Evolutionary conservation across 2,329 filamentous ascomycete species (phyloP).

Genomic region (Colletotrichum nymphaeae): DNA sequence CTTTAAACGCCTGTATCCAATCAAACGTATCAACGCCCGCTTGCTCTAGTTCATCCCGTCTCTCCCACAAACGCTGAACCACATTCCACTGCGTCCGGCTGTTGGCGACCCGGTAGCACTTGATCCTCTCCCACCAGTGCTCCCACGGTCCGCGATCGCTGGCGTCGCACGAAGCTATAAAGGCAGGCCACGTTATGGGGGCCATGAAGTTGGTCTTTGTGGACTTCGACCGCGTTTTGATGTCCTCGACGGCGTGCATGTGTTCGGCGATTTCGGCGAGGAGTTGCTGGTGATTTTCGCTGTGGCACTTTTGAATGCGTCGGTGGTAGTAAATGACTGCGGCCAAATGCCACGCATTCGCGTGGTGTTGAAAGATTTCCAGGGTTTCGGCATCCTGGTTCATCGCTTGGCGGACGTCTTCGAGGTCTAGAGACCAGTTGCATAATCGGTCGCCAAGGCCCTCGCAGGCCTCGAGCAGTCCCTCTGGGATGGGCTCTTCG

Average conservation of each 20-base stretch:
- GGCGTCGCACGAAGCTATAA: slow-evolving; percentile 18
- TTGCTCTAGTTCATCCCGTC: background rate
- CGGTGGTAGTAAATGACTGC: slow-evolving; percentile 6
- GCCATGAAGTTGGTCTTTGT: background rate
- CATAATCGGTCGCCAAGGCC: background rate
- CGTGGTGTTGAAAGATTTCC: slow-evolving; percentile 10
- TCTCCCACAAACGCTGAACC: slow-evolving; percentile 2
- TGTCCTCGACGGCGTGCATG: slow-evolving; percentile 16
- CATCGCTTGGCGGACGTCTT: background rate
- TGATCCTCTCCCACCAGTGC: slow-evolving; percentile 5
- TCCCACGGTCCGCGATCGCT: background rate
- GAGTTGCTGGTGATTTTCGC: background rate
- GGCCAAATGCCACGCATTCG: slow-evolving; percentile 7
- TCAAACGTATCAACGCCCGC: background rate
- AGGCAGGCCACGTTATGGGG: slow-evolving; percentile 15
- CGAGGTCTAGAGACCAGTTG: background rate
- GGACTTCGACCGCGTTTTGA: background rate
- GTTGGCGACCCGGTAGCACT: slow-evolving; percentile 5
- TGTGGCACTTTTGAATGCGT: slow-evolving; percentile 3
- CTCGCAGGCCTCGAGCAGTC: background rate
- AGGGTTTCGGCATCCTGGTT: background rate
- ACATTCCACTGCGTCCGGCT: slow-evolving; percentile 13
- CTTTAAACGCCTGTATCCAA: slow-evolving; percentile 9
- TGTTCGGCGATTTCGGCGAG: background rate
- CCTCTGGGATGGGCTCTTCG: slow-evolving; percentile 7